A percentile compares a stretch with the other conserved stretches of the same genome.
These are phyloP conservation scores for Phenoliferia sp. DNA, from an alignment of 1,284 basidiomycete species.

Conservation along the genomic window DNA sequence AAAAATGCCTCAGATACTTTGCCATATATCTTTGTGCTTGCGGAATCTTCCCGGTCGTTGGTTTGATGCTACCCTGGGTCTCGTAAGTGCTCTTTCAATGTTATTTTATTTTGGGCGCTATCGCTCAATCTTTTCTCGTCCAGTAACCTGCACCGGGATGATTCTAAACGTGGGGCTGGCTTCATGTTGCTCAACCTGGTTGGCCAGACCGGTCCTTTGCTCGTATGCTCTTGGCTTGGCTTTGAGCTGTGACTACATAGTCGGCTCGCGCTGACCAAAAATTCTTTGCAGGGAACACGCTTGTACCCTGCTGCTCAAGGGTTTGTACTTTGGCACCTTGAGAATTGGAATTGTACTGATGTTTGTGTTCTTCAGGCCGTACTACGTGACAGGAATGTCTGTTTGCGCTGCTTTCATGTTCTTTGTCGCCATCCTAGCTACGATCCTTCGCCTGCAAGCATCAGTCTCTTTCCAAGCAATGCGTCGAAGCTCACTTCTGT, in stretches of 20 bases:
- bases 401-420: constrained; percentile 16
- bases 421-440: constrained; percentile 7
- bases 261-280: background rate
- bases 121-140: background rate
- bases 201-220: constrained; percentile 31
- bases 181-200: constrained; percentile 36
- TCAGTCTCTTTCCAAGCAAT: background rate
- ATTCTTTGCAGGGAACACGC: constrained; percentile 3
- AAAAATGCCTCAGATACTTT: constrained; percentile 4
- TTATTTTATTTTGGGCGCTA: background rate
- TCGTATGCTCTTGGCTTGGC: background rate
- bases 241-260: background rate
- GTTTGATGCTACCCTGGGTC: constrained; percentile 37
- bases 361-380: background rate
- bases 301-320: constrained; percentile 7
- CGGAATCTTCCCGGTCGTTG: constrained; percentile 37
- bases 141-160: constrained; percentile 12
- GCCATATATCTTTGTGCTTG: constrained; percentile 31
- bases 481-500: background rate
- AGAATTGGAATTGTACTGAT: background rate
- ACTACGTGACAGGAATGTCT: constrained; percentile 19
- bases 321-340: background rate
- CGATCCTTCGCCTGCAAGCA: background rate
- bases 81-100: constrained; percentile 8
- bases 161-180: constrained; percentile 34